phyloP scores from a whole-genome alignment of 2,329 filamentous ascomycete genomes.

The Incumbomyces lentus region DNA sequence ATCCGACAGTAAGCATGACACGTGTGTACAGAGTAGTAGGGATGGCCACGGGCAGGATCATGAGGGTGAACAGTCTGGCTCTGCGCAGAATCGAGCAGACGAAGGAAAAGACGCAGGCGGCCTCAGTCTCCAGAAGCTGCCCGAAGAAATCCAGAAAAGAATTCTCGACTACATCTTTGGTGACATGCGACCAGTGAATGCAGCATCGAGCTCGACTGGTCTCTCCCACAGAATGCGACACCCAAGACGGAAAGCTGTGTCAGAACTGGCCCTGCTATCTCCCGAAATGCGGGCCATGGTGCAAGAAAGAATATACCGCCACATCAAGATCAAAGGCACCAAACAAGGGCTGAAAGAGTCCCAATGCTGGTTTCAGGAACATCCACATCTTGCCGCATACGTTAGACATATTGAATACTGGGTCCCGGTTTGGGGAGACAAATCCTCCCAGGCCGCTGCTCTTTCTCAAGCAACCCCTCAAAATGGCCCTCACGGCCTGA shows the following conservation, averaged over 20 bases:
- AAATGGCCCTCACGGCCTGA: slow-evolving; percentile 7
- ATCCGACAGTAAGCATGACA: background rate
- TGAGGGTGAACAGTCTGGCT: too few species aligned
- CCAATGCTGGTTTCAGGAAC: slow-evolving; percentile 48
- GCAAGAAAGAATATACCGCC: slow-evolving; percentile 62
- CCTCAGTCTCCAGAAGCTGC: slow-evolving; percentile 35
- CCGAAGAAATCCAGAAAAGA: slow-evolving; percentile 61
- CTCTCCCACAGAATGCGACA: slow-evolving; percentile 51
- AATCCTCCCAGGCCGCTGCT: slow-evolving; percentile 23
- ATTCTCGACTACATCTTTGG: slow-evolving; percentile 64
- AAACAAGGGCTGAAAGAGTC: slow-evolving; percentile 51
- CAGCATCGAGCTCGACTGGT: slow-evolving; percentile 48
- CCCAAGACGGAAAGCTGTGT: slow-evolving; percentile 56
- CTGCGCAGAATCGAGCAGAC: background rate
- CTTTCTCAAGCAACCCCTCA: slow-evolving; percentile 10
- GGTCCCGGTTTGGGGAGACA: slow-evolving; percentile 61
- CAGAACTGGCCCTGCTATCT: slow-evolving; percentile 51
- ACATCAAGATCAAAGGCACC: slow-evolving; percentile 66
- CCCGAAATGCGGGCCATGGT: slow-evolving; percentile 56
- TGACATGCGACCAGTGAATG: slow-evolving; percentile 52
- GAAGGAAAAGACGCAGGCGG: background rate
- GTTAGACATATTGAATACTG: slow-evolving; percentile 67
- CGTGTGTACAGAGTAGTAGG: background rate
- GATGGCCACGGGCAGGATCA: too few species aligned
- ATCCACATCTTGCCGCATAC: slow-evolving; percentile 51